These are phyloP conservation scores for Puccinellia tenuiflora DNA, from an alignment of 176 grass and related monocot genomes.

Conservation along the genomic window DNA sequence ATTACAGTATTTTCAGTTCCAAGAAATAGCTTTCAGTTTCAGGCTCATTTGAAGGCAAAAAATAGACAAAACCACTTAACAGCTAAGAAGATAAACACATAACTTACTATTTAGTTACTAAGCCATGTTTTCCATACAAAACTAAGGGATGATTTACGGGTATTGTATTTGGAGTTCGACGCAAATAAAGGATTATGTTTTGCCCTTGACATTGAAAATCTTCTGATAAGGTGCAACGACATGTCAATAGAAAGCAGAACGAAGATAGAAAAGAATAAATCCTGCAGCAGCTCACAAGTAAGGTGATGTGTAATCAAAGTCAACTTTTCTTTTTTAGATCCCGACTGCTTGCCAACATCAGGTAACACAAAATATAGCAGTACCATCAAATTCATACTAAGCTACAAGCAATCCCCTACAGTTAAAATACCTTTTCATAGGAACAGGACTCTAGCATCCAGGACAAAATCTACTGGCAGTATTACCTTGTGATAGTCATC, in stretches of 20 bases:
- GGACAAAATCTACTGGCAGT: conserved; percentile 1
- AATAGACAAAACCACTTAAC: background rate
- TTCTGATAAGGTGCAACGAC: background rate
- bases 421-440: background rate
- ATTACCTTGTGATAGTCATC: conserved; percentile 82
- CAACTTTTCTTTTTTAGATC: background rate
- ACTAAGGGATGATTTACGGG: background rate
- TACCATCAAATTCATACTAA: background rate
- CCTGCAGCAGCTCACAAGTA: background rate
- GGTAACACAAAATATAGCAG: background rate
- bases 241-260: background rate
- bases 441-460: background rate
- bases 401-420: conserved; percentile 3
- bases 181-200: background rate
- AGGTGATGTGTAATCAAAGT: background rate
- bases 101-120: background rate
- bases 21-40: background rate
- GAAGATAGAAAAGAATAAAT: background rate
- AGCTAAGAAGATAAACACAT: background rate
- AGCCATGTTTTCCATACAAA: background rate
- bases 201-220: background rate
- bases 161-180: background rate
- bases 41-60: background rate
- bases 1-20: background rate
- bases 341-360: background rate